Conservation (phyloP, 805 yeast genomes). For the Jamesozyma lodderae region DNA sequence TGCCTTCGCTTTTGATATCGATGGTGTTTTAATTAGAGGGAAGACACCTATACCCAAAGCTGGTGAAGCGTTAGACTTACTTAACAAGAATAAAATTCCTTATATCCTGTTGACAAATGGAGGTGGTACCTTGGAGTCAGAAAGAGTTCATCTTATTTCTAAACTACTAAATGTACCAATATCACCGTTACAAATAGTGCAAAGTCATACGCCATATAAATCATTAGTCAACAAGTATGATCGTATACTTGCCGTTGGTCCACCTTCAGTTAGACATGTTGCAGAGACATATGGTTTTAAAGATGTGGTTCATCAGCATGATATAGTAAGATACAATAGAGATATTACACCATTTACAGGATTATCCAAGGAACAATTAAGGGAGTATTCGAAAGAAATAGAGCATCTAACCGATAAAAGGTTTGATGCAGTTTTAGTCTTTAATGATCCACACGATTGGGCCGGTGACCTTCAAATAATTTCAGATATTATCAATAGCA, state of each 20-base stretch:
- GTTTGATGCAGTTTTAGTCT: slow-evolving; percentile 71
- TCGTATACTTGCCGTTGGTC: slow-evolving; percentile 79
- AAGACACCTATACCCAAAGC: slow-evolving; percentile 59
- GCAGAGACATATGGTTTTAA: slow-evolving; percentile 72
- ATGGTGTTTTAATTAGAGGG: slow-evolving; percentile 82
- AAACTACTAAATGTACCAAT: slow-evolving; percentile 36
- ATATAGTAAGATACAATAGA: slow-evolving; percentile 51
- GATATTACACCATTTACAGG: slow-evolving; percentile 71
- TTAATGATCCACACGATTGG: slow-evolving; percentile 85
- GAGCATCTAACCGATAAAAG: slow-evolving; percentile 29
- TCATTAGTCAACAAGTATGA: slow-evolving; percentile 44
- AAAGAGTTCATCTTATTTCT: slow-evolving; percentile 48
- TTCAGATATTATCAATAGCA: slow-evolving; percentile 57
- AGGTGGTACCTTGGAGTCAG: slow-evolving; percentile 66
- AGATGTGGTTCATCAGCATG: slow-evolving; percentile 65
- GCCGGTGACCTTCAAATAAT: slow-evolving; percentile 77
- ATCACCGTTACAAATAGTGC: slow-evolving; percentile 61
- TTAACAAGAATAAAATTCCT: slow-evolving; percentile 53
- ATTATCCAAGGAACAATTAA: slow-evolving; percentile 45
- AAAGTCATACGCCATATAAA: slow-evolving; percentile 81
- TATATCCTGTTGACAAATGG: slow-evolving; percentile 85
- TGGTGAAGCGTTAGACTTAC: slow-evolving; percentile 43
- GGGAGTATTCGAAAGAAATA: slow-evolving; percentile 29
- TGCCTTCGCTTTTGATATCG: slow-evolving; percentile 44
- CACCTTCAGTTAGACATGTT: slow-evolving; percentile 52